A percentile compares a stretch with the other conserved stretches of the same genome.
Evolutionary conservation across 257 asterid genomes (phyloP).

Genomic region (Nicotiana benthamiana): DNA sequence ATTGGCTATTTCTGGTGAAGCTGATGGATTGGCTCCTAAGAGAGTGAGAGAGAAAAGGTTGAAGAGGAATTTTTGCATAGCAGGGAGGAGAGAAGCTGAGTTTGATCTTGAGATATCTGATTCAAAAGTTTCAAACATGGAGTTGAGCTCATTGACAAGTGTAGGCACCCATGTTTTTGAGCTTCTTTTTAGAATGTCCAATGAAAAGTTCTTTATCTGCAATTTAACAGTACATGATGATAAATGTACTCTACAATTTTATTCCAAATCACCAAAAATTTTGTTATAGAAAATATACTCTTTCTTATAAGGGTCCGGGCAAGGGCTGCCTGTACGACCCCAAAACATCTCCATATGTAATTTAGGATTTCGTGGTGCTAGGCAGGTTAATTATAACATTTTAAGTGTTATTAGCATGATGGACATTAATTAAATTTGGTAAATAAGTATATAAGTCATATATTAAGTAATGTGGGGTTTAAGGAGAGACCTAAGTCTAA

Average conservation of each 20-base stretch:
- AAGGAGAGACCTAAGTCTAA: too few relatives aligned
- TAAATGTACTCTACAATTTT: not conserved
- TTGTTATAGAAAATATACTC: not conserved
- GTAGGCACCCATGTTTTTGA: slow-evolving; percentile 61
- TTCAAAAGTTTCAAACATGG: slow-evolving; percentile 46
- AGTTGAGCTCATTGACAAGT: slow-evolving; percentile 44
- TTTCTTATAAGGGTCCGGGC: not conserved
- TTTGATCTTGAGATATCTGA: slow-evolving; percentile 38
- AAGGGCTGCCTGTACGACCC: too few relatives aligned
- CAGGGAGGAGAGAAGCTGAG: slow-evolving; percentile 17
- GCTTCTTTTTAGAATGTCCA: slow-evolving; percentile 61
- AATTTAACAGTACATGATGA: not conserved
- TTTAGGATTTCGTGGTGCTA: too few relatives aligned
- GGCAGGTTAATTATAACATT: too few relatives aligned
- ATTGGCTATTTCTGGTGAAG: slow-evolving; percentile 40
- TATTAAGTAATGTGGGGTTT: too few relatives aligned
- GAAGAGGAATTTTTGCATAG: slow-evolving; percentile 63
- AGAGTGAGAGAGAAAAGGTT: slow-evolving; percentile 58
- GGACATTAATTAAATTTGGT: too few relatives aligned
- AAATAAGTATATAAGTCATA: too few relatives aligned
- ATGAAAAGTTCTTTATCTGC: slow-evolving; percentile 57
- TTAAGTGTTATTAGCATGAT: too few relatives aligned
- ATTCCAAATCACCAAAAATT: not conserved
- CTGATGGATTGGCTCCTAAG: slow-evolving; percentile 52
- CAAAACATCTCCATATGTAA: too few relatives aligned